Base-by-base conservation (phyloP, 164 flowering plant species). In the Piper betle region DNA sequence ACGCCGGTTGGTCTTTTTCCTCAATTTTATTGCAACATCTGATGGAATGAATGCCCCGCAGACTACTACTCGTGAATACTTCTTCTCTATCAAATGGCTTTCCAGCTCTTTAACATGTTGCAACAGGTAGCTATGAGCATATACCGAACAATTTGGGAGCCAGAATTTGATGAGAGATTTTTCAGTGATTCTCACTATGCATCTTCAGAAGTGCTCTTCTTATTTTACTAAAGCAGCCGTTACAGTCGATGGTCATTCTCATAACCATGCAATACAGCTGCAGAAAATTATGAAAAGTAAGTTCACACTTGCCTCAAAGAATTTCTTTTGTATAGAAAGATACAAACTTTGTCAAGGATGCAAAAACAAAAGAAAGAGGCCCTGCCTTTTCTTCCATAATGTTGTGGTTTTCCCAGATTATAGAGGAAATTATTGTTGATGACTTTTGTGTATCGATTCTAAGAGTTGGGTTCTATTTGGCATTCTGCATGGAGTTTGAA, bases 1-100 rank as follows among this genome's bases (percentile, higher is more conserved):
- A 57, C 95, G 72, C 8, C 97, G 82, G 0, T 81, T 87, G 83
- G 81, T 81, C 74, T 81, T 84, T 69, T 77, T 91, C 75, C 85
- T 73, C 9, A 86, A 64, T 71, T 82, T 84, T 40, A 87, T 86
- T 0, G 97, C 93, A 17, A 91, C 75, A 38, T 83, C 89, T 0
- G 80, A 68, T 0, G 97, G 91, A 57, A 59, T 66, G 55, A 87
- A 83, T 56, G 73, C 75, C 42, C 97, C 95, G 56, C 81, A 85
- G 1, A 82, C 75, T 52, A 68, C 77, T 4, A 87, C 82, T 61
- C 77, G 77, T 71, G 58, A 19, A 1, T 78, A 74, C 50, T 81
- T 75, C 75, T 79, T 87, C 76, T 86, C 93, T 60, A 87, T 82
- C 73, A 77, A 39, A 65, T 81, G 88, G 33, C 78, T 78, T 69